Evolutionary conservation across 2,329 filamentous ascomycete genomes (phyloP).

Genomic region (Aspergillus fructus): DNA sequence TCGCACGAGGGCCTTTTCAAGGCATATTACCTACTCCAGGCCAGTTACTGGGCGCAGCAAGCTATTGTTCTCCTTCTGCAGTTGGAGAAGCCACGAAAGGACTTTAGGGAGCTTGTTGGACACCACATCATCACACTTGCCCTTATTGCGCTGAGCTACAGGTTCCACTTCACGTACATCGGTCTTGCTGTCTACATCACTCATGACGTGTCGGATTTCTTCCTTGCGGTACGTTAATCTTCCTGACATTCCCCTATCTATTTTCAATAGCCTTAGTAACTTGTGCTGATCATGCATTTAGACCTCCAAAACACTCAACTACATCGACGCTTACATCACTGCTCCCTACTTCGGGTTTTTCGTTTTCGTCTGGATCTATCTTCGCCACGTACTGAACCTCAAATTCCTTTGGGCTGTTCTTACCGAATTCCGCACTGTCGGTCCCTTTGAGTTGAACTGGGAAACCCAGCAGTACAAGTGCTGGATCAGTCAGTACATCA

Average conservation of each 20-base stretch:
- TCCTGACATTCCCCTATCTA: background rate
- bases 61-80: conserved; percentile 82
- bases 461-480: conserved; percentile 51
- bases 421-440: conserved; percentile 48
- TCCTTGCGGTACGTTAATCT: conserved; percentile 69
- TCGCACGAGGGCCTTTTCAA: conserved; percentile 81
- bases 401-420: conserved; percentile 48
- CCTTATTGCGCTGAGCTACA: conserved; percentile 83
- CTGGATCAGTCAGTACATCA: conserved; percentile 49
- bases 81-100: conserved; percentile 90
- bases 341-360: conserved; percentile 82
- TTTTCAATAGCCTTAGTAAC: background rate
- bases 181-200: conserved; percentile 91
- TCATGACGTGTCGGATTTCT: conserved; percentile 93
- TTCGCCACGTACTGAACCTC: conserved; percentile 69
- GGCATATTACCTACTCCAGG: conserved; percentile 93
- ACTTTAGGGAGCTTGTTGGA: conserved; percentile 88
- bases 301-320: conserved; percentile 91
- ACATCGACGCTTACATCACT: conserved; percentile 76
- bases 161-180: conserved; percentile 96
- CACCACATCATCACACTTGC: conserved; percentile 88
- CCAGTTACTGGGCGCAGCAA: conserved; percentile 94
- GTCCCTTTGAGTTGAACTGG: conserved; percentile 50
- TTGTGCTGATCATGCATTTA: conserved; percentile 32
- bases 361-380: conserved; percentile 81